phyloP scores from a whole-genome alignment of 495 filamentous ascomycete genomes.

The Thermochaetoides thermophila region DNA sequence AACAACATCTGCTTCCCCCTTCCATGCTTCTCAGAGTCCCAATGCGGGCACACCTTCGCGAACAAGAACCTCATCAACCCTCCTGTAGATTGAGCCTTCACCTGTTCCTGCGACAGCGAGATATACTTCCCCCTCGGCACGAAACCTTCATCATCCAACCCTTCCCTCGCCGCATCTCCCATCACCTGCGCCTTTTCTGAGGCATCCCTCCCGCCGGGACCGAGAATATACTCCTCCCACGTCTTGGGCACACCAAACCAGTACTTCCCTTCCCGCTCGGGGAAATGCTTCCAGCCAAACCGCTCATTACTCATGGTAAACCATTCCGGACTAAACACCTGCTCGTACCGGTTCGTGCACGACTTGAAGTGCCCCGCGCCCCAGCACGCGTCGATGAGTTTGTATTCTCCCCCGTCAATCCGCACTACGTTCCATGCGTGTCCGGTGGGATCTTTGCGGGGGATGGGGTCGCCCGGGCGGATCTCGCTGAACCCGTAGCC shows the following conservation, averaged over 20 bases:
- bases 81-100: too few species aligned
- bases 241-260: too few species aligned
- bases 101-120: too few species aligned
- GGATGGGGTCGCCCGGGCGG: constrained; percentile 38
- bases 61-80: constrained; percentile 58
- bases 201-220: constrained; percentile 21
- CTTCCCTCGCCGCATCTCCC: constrained; percentile 40
- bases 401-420: constrained; percentile 79
- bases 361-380: constrained; percentile 80
- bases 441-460: constrained; percentile 37
- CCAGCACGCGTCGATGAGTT: constrained; percentile 86
- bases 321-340: constrained; percentile 48
- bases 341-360: constrained; percentile 41
- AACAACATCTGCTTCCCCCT: constrained; percentile 47
- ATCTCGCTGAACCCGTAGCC: constrained; percentile 55
- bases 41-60: constrained; percentile 60
- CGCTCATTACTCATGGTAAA: constrained; percentile 75
- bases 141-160: constrained; percentile 46
- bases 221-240: constrained; percentile 71
- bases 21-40: constrained; percentile 52
- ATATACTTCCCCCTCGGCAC: constrained; percentile 44
- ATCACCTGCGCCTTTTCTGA: constrained; percentile 37
- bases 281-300: constrained; percentile 71
- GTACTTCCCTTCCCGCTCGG: too few species aligned
- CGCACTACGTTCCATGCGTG: constrained; percentile 90